Conservation (phyloP, 2,329 filamentous ascomycete genomes). For the Paraphaeosphaeria sporulosa region DNA sequence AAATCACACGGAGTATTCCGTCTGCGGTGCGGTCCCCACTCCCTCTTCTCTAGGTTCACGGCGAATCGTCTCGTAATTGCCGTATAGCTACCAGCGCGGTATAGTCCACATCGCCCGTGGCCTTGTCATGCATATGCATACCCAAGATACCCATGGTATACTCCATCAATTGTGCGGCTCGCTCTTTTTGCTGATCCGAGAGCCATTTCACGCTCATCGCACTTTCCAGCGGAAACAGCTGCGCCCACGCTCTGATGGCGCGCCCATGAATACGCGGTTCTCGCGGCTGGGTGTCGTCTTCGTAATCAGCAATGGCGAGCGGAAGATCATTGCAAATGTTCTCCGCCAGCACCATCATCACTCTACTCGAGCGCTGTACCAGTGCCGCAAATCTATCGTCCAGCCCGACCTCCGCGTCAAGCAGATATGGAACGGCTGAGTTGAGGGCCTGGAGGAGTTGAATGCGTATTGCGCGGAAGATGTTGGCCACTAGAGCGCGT, state of each 20-base stretch:
- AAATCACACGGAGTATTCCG: too few relatives aligned
- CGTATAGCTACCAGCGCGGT: background rate
- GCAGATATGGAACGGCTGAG: background rate
- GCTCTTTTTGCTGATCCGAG: background rate
- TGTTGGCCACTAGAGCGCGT: background rate
- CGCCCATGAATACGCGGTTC: background rate
- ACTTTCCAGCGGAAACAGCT: constrained; percentile 4
- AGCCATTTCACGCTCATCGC: background rate
- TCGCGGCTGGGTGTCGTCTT: background rate
- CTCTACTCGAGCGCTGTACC: background rate
- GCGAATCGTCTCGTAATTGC: background rate
- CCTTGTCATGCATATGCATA: background rate
- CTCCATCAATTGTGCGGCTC: background rate
- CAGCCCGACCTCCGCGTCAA: background rate
- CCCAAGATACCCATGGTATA: constrained; percentile 3
- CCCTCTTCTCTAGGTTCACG: too few relatives aligned
- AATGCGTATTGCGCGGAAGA: constrained; percentile 2
- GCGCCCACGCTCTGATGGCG: background rate
- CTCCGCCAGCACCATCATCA: background rate
- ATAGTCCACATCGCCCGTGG: background rate
- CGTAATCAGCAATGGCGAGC: constrained; percentile 1
- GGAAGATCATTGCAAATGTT: background rate
- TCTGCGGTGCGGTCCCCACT: too few relatives aligned
- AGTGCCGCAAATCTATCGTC: background rate
- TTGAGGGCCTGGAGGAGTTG: constrained; percentile 5